These are phyloP conservation scores for Mercurialis annua DNA, from an alignment of 345 rosid species.

Conservation along the genomic window DNA sequence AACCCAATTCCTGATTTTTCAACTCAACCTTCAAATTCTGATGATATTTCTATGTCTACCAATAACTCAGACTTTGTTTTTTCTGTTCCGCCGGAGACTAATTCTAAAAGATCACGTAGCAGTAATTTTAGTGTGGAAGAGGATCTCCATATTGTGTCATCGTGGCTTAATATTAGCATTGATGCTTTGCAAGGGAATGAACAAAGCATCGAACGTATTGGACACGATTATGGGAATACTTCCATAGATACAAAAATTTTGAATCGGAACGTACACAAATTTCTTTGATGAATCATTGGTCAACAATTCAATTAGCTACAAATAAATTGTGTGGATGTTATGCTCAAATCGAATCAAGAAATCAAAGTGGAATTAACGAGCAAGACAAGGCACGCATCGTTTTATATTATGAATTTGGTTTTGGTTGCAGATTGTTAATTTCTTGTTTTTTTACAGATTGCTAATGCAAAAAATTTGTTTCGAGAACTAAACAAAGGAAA, in stretches of 20 bases:
- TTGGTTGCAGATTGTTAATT: background rate
- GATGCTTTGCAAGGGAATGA: background rate
- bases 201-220: background rate
- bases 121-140: background rate
- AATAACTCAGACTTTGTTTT: background rate
- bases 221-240: background rate
- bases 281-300: background rate
- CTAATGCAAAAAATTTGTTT: background rate
- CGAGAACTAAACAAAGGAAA: conserved; percentile 1
- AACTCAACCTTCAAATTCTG: background rate
- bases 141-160: background rate
- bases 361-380: background rate
- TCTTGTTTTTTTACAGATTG: background rate
- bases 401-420: background rate
- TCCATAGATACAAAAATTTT: background rate
- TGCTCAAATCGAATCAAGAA: background rate
- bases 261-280: background rate
- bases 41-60: background rate
- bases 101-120: background rate
- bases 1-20: background rate
- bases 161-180: background rate
- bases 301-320: background rate
- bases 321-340: background rate
- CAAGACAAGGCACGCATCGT: background rate
- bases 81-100: background rate